These are phyloP conservation scores for Pleurotus salmoneostramineus DNA, from an alignment of 768 basidiomycete species.

Conservation along the genomic window DNA sequence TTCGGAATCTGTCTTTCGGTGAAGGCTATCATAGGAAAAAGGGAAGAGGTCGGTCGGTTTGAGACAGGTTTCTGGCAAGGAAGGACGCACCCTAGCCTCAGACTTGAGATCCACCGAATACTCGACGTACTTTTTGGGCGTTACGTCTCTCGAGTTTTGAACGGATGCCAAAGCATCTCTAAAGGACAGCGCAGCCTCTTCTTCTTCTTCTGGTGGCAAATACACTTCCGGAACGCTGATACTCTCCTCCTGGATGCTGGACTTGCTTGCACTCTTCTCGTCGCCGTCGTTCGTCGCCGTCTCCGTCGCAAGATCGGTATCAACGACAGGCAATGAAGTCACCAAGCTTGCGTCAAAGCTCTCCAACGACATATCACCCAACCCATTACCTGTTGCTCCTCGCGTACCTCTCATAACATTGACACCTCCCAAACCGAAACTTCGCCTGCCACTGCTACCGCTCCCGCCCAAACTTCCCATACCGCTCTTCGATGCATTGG, in stretches of 20 bases:
- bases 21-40: conserved; percentile 38
- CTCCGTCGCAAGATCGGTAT: conserved; percentile 25
- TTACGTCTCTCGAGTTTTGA: conserved; percentile 44
- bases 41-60: no score
- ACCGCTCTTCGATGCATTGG: conserved; percentile 14
- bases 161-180: conserved; percentile 56
- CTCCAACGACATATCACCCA: conserved; percentile 20
- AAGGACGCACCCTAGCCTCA: conserved; percentile 46
- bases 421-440: not conserved
- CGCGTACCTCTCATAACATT: not conserved
- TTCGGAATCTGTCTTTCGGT: conserved; percentile 58
- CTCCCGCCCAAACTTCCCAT: conserved; percentile 26
- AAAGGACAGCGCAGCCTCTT: conserved; percentile 41
- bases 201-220: conserved; percentile 43
- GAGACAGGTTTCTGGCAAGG: no score
- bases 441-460: conserved; percentile 13
- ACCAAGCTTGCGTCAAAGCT: conserved; percentile 63
- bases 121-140: conserved; percentile 51
- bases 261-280: conserved; percentile 36
- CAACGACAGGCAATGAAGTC: conserved; percentile 45
- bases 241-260: conserved; percentile 12
- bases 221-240: conserved; percentile 50
- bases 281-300: conserved; percentile 33
- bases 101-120: conserved; percentile 58
- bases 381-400: not conserved